Percentiles rank a stretch among this genome's conserved stretches.
Conservation (phyloP, 495 filamentous ascomycete genomes). For the Pseudomonodictys pantanalensis region DNA sequence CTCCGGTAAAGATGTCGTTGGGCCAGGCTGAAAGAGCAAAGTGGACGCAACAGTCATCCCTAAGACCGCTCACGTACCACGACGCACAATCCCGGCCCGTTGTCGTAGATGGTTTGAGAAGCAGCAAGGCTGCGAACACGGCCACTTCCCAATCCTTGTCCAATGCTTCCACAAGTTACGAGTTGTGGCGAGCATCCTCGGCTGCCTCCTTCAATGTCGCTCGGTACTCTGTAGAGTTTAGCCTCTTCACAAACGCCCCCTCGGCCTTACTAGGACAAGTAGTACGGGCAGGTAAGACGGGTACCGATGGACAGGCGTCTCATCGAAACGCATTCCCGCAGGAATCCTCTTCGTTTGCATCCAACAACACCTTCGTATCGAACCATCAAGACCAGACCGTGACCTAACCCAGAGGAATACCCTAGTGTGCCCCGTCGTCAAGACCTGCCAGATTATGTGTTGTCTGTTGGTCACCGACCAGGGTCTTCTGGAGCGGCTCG, state of each 20-base stretch:
- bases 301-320: background rate
- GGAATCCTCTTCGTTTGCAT: slow-evolving; percentile 19
- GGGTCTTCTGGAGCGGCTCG: too few relatives aligned
- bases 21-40: slow-evolving; percentile 13
- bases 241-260: slow-evolving; percentile 10
- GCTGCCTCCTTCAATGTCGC: background rate
- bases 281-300: slow-evolving; percentile 26
- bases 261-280: slow-evolving; percentile 21
- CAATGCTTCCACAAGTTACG: slow-evolving; percentile 3
- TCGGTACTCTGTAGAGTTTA: slow-evolving; percentile 8
- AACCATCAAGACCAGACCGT: too few relatives aligned
- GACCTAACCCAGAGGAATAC: too few relatives aligned
- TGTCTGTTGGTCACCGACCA: too few relatives aligned
- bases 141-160: slow-evolving; percentile 20
- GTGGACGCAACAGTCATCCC: slow-evolving; percentile 12
- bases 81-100: slow-evolving; percentile 10
- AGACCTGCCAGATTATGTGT: too few relatives aligned
- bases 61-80: slow-evolving; percentile 8
- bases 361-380: too few relatives aligned
- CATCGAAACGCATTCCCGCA: slow-evolving; percentile 22
- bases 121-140: slow-evolving; percentile 30
- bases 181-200: slow-evolving; percentile 25
- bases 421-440: too few relatives aligned
- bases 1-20: slow-evolving; percentile 15
- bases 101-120: slow-evolving; percentile 17